Percentiles rank a stretch among this genome's conserved stretches.
phyloP scores from a whole-genome alignment of 768 basidiomycete species.

The Mycena galopus region DNA sequence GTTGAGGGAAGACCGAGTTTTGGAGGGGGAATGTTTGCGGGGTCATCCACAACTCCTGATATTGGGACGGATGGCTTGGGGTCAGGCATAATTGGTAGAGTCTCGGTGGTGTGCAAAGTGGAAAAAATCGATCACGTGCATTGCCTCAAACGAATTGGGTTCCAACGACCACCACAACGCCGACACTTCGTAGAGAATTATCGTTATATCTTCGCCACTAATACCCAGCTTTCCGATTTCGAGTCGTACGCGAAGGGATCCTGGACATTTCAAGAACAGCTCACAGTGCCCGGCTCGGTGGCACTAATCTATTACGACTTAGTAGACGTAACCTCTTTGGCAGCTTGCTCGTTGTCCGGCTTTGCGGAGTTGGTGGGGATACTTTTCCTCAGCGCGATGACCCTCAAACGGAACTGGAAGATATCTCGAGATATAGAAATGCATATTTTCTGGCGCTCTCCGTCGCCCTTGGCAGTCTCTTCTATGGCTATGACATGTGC shows the following conservation, averaged over 20 bases:
- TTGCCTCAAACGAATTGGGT: too few species aligned
- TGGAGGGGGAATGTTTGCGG: constrained; percentile 30
- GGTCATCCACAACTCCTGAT: constrained; percentile 31
- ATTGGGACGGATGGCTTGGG: constrained; percentile 8
- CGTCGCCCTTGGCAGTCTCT: constrained; percentile 62
- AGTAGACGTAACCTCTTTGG: background rate
- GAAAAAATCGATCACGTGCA: background rate
- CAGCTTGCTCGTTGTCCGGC: background rate
- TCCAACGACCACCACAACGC: background rate
- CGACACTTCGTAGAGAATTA: background rate
- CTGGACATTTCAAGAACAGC: too few species aligned
- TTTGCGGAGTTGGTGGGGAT: background rate
- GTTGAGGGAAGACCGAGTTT: constrained; percentile 27
- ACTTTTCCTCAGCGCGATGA: constrained; percentile 36
- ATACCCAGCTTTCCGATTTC: background rate
- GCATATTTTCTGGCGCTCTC: constrained; percentile 60
- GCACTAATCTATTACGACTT: too few species aligned
- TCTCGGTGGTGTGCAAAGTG: background rate
- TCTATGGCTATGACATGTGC: constrained; percentile 63
- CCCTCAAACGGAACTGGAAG: constrained; percentile 41
- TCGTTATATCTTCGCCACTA: background rate
- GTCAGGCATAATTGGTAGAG: constrained; percentile 23
- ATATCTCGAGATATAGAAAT: constrained; percentile 53
- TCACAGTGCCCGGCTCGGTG: too few species aligned
- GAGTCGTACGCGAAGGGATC: background rate